phyloP scores from a whole-genome alignment of 2,329 filamentous ascomycete species.

The Exophiala phaeomuriformis region DNA sequence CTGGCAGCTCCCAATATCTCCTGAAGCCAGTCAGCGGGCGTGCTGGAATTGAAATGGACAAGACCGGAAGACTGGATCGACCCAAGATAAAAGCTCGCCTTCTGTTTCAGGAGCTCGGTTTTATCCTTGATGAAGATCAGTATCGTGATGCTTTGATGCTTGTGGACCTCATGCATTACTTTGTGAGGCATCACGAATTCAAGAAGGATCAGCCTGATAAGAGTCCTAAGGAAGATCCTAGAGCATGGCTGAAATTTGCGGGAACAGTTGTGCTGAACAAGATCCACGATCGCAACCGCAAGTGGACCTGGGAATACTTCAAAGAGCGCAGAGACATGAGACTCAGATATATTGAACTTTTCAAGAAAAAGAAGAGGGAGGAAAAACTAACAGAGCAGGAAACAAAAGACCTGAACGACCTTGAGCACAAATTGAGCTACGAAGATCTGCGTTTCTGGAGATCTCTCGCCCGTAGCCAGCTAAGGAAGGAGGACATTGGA shows the following conservation, averaged over 20 bases:
- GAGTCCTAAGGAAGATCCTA: slow-evolving; percentile 78
- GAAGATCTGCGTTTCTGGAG: slow-evolving; percentile 97
- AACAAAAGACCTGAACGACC: slow-evolving; percentile 59
- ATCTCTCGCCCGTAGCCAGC: slow-evolving; percentile 83
- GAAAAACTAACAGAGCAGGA: slow-evolving; percentile 62
- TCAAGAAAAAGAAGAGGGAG: slow-evolving; percentile 85
- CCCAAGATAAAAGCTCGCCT: slow-evolving; percentile 87
- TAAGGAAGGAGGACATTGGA: slow-evolving; percentile 89
- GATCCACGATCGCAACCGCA: slow-evolving; percentile 86
- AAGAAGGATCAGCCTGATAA: slow-evolving; percentile 83
- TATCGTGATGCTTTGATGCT: slow-evolving; percentile 98
- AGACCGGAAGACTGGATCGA: slow-evolving; percentile 69
- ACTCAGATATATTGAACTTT: slow-evolving; percentile 79
- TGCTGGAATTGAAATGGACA: slow-evolving; percentile 90
- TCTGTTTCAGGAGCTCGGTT: slow-evolving; percentile 92
- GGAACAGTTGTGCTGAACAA: slow-evolving; percentile 82
- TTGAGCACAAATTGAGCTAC: slow-evolving; percentile 85
- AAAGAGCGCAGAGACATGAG: slow-evolving; percentile 86
- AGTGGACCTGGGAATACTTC: slow-evolving; percentile 96
- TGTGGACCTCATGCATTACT: slow-evolving; percentile 97
- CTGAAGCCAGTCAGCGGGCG: slow-evolving; percentile 92
- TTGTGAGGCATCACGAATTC: slow-evolving; percentile 95
- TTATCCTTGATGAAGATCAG: slow-evolving; percentile 95
- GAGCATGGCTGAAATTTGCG: slow-evolving; percentile 87
- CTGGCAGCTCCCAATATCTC: slow-evolving; percentile 82